Base-by-base conservation (phyloP, 257 asterid genomes). In the Petrea volubilis region DNA sequence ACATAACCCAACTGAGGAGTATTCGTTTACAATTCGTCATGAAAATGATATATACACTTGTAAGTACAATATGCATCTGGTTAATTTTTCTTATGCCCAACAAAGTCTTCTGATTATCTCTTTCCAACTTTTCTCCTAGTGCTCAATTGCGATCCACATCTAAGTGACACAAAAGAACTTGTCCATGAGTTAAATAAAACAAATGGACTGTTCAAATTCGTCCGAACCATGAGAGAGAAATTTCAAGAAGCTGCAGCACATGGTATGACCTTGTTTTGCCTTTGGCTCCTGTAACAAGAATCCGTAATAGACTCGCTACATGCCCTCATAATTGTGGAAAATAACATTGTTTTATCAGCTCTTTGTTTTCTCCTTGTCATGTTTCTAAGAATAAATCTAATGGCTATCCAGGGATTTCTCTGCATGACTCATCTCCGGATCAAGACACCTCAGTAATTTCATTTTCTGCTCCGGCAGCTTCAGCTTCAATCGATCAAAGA, bases 191-290 rank as follows among this genome's bases (percentile, higher is more conserved):
- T 93, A 65, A 93, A 93, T 73, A 75, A 60, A 56, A 85, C 78
- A 86, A 90, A 93, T 49, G 96, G 87, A 56, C 84, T 90, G 15
- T 90, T 87, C 91, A 82, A 90, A 80, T 90, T 93, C 74, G 98
- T 88, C 68, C 84, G 96, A 80, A 86, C 74, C 64, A 83, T 93
- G 96, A 86, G 98, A 67, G 87, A 77, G 73, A 85, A 85, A 63
- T 93, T 93, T 77, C 96, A 87, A 86, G 86, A 82, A 81, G 83
- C 91, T 62, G 84, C 85, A 50, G 69, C 74, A 43, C 51, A 53
- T 57, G 97, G 97, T 93, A 81, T 23, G 78, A 6, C 64, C 43
- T 57, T 78, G 21, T 71, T 69, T 74, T 68, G 68, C 46, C 24
- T 58, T 18, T 31, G 23, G 61, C 23, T 28, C 24, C 53, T 31